These are phyloP conservation scores for Pistacia vera DNA, from an alignment of 345 rosid genomes.

Conservation along the genomic window DNA sequence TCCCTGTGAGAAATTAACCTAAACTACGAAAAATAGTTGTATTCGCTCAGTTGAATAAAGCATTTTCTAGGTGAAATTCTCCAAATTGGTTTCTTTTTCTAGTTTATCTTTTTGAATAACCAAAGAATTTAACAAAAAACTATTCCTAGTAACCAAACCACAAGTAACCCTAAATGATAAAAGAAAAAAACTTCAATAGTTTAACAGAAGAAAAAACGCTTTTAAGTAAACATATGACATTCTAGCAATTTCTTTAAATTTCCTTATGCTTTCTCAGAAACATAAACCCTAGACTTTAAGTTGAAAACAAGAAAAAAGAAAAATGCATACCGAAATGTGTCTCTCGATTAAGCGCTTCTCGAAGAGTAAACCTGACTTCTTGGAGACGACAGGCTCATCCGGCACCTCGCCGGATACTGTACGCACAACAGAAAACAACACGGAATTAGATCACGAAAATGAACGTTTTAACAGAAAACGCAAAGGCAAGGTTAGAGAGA, in stretches of 20 bases:
- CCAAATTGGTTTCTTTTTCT: not conserved
- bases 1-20: not conserved
- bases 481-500: conserved; percentile 11
- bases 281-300: conserved; percentile 38
- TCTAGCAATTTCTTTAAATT: not conserved
- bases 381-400: conserved; percentile 85
- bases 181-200: not conserved
- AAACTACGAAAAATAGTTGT: not conserved
- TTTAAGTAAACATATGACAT: not conserved
- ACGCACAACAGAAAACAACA: conserved; percentile 3
- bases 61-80: too few relatives aligned
- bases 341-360: conserved; percentile 94
- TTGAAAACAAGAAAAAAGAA: not conserved
- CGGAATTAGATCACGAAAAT: conserved; percentile 20
- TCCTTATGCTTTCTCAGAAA: not conserved
- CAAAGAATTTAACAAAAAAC: too few relatives aligned
- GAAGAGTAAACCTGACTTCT: conserved; percentile 76
- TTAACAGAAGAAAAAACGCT: not conserved
- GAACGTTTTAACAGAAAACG: not conserved
- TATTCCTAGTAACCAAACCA: not conserved
- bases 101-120: too few relatives aligned
- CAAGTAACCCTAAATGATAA: not conserved
- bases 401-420: conserved; percentile 97
- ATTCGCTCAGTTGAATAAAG: not conserved
- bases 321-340: conserved; percentile 58